A percentile compares a stretch with the other conserved stretches of the same genome.
Conservation (phyloP, 306 rosid species). For the Coriaria nepalensis region DNA sequence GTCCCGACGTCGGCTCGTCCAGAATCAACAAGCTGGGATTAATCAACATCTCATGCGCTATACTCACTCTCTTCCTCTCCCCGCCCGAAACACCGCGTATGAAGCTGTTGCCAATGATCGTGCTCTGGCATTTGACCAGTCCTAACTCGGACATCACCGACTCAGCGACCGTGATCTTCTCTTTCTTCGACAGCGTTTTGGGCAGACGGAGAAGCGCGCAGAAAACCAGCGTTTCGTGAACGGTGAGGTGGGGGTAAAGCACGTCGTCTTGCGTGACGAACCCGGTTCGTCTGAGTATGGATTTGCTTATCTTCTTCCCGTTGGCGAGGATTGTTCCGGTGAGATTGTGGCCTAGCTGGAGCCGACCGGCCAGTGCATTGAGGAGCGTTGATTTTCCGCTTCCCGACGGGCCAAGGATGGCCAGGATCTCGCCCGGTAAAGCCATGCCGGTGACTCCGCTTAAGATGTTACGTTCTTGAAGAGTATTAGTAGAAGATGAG, state of each 20-base stretch:
- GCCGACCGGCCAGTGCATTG: constrained; percentile 56
- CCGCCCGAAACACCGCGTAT: constrained; percentile 84
- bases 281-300: constrained; percentile 50
- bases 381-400: constrained; percentile 86
- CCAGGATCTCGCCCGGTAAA: constrained; percentile 67
- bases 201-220: constrained; percentile 81
- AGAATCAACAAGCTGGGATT: constrained; percentile 56
- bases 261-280: constrained; percentile 76
- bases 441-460: constrained; percentile 65
- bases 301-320: constrained; percentile 25
- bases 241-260: constrained; percentile 73
- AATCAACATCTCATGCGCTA: constrained; percentile 72
- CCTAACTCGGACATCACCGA: constrained; percentile 58
- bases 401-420: constrained; percentile 78
- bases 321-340: constrained; percentile 60
- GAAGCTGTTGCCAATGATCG: constrained; percentile 65
- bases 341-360: constrained; percentile 32
- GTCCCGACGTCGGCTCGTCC: constrained; percentile 86
- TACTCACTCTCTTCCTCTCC: constrained; percentile 75
- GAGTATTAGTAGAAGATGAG: not conserved
- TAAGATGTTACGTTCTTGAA: constrained; percentile 41
- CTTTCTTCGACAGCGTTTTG: constrained; percentile 6
- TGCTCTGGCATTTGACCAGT: constrained; percentile 50
- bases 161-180: constrained; percentile 43
- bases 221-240: constrained; percentile 61